phyloP scores from a whole-genome alignment of 257 asterid genomes.

The Ilex aquifolium region DNA sequence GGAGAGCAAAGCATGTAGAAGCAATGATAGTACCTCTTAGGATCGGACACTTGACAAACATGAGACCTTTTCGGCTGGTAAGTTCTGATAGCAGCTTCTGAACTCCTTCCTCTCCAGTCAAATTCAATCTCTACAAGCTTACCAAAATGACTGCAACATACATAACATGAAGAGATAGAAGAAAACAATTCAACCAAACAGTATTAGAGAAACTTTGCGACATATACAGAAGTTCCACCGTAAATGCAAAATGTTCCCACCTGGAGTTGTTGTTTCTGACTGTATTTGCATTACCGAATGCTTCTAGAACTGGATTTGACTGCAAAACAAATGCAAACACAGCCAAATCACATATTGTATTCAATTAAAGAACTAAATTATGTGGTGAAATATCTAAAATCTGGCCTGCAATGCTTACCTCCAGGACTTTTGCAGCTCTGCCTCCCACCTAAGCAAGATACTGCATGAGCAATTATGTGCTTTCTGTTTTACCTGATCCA shows the following conservation, averaged over 20 bases:
- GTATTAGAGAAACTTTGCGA: slow-evolving; percentile 6
- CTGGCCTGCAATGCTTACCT: slow-evolving; percentile 37
- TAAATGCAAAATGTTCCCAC: slow-evolving; percentile 29
- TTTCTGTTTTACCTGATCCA: too few relatives aligned
- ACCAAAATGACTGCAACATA: slow-evolving; percentile 85
- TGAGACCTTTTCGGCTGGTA: slow-evolving; percentile 97
- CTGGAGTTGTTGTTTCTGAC: slow-evolving; percentile 98
- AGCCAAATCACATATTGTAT: neutral
- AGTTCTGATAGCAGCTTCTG: slow-evolving; percentile 99
- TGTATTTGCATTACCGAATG: slow-evolving; percentile 98
- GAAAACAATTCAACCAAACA: neutral
- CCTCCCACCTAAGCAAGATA: slow-evolving; percentile 99
- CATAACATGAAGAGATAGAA: neutral
- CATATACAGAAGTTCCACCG: slow-evolving; percentile 4
- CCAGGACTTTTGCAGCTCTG: slow-evolving; percentile 82
- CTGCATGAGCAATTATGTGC: too few relatives aligned
- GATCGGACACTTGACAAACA: slow-evolving; percentile 98
- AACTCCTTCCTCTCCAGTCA: slow-evolving; percentile 78
- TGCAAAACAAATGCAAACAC: slow-evolving; percentile 33
- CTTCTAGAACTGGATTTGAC: slow-evolving; percentile 99
- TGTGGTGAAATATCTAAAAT: neutral
- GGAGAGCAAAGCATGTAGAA: slow-evolving; percentile 99
- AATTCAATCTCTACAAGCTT: slow-evolving; percentile 98
- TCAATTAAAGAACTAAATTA: neutral
- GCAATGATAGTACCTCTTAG: slow-evolving; percentile 97